Conservation (phyloP, 2,329 filamentous ascomycete species). For the Ascochyta rabiei region DNA sequence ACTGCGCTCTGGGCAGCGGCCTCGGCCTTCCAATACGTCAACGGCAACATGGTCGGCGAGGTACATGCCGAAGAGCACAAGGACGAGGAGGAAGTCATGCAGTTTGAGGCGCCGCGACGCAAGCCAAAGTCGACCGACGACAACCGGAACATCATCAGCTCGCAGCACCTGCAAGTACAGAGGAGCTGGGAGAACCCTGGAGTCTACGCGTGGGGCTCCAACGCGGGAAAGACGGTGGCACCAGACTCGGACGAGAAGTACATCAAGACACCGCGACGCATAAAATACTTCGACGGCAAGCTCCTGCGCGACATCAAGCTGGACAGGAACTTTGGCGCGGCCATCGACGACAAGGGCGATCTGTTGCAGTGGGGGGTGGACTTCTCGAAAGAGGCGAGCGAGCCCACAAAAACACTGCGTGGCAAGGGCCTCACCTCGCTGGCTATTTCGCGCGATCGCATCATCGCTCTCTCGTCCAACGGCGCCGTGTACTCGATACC, state of each 20-base stretch:
- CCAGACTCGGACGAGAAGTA: constrained; percentile 77
- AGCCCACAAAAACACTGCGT: constrained; percentile 73
- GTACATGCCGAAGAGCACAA: constrained; percentile 57
- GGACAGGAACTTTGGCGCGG: constrained; percentile 80
- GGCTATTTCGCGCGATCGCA: constrained; percentile 78
- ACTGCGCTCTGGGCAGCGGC: constrained; percentile 52
- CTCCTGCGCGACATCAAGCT: constrained; percentile 87
- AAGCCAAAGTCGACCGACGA: constrained; percentile 68
- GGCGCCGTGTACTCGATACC: constrained; percentile 87
- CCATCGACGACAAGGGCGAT: constrained; percentile 86
- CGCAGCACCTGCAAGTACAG: constrained; percentile 86
- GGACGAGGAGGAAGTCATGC: constrained; percentile 61
- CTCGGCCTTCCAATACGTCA: constrained; percentile 53
- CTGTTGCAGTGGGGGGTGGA: constrained; percentile 88
- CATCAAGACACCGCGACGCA: constrained; percentile 79
- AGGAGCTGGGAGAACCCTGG: constrained; percentile 82
- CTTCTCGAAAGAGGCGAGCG: constrained; percentile 68
- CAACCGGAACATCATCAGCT: constrained; percentile 76
- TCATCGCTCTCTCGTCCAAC: constrained; percentile 76
- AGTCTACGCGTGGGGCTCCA: constrained; percentile 93
- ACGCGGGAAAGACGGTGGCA: constrained; percentile 81
- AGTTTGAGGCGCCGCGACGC: constrained; percentile 71
- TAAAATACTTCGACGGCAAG: constrained; percentile 82
- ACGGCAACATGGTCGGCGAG: constrained; percentile 48
- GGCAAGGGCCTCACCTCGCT: constrained; percentile 83